Percentiles rank a stretch among this genome's conserved stretches.
These are phyloP conservation scores for Bryoglossum gracile DNA, from an alignment of 495 filamentous ascomycete species.

Conservation along the genomic window DNA sequence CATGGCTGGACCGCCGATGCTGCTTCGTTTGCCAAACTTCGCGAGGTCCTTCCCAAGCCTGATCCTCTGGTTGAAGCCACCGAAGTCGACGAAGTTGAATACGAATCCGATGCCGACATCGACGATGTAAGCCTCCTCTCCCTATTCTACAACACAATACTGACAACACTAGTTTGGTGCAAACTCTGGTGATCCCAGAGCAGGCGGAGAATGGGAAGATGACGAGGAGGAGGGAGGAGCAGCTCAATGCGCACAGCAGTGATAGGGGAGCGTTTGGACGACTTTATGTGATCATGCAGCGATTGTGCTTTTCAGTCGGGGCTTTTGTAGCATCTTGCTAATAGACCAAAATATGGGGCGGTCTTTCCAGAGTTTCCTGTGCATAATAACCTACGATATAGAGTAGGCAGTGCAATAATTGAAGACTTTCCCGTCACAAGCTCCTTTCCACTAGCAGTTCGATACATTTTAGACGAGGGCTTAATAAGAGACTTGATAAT, in stretches of 20 bases:
- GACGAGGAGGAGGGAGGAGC: slow-evolving; percentile 49
- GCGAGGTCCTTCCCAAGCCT: slow-evolving; percentile 62
- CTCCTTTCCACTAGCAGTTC: too few relatives aligned
- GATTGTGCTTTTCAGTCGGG: slow-evolving; percentile 4
- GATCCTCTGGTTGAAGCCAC: slow-evolving; percentile 49
- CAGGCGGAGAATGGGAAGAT: slow-evolving; percentile 72
- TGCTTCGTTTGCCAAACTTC: slow-evolving; percentile 55
- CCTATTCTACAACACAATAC: slow-evolving; percentile 3
- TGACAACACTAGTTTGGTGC: slow-evolving; percentile 50
- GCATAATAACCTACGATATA: too few relatives aligned
- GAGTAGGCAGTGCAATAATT: too few relatives aligned
- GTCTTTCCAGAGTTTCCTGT: too few relatives aligned
- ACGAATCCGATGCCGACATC: slow-evolving; percentile 69
- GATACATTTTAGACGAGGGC: too few relatives aligned
- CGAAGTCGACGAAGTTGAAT: slow-evolving; percentile 79
- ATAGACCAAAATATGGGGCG: slow-evolving; percentile 1
- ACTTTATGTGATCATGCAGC: slow-evolving; percentile 16
- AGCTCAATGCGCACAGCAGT: slow-evolving; percentile 84
- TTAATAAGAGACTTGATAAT: too few relatives aligned
- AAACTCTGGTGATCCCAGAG: slow-evolving; percentile 59
- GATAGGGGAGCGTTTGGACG: slow-evolving; percentile 27
- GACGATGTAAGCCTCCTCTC: slow-evolving; percentile 55
- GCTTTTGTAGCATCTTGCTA: background rate
- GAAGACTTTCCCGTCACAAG: too few relatives aligned
- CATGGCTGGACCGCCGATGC: slow-evolving; percentile 72